Evolutionary conservation across 2,329 filamentous ascomycete species (phyloP).

Genomic region (Paraphaeosphaeria minitans): DNA sequence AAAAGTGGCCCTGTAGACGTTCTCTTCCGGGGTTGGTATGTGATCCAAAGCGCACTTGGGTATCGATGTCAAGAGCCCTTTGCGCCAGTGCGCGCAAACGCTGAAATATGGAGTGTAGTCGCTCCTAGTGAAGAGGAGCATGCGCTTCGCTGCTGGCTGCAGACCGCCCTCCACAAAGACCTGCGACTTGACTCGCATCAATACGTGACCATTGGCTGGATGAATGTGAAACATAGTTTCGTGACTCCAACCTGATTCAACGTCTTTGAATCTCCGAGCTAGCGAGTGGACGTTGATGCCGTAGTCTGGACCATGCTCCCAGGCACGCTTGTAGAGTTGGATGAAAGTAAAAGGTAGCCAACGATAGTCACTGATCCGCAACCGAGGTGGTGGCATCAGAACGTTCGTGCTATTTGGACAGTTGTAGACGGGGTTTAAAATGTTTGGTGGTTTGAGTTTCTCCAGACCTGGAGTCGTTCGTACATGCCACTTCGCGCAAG

Average conservation of each 20-base stretch:
- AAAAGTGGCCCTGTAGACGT: constrained; percentile 32
- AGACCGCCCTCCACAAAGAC: constrained; percentile 57
- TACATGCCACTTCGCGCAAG: constrained; percentile 61
- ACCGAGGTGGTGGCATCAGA: constrained; percentile 58
- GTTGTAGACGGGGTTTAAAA: constrained; percentile 61
- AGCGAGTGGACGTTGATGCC: constrained; percentile 46
- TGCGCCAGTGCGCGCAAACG: constrained; percentile 66
- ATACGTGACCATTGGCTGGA: constrained; percentile 56
- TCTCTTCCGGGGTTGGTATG: constrained; percentile 55
- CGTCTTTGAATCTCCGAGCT: constrained; percentile 60
- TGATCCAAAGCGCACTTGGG: constrained; percentile 67
- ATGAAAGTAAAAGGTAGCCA: constrained; percentile 63
- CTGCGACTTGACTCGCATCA: constrained; percentile 63
- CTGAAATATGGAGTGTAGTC: constrained; percentile 68
- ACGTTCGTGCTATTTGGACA: constrained; percentile 60
- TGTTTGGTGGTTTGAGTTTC: constrained; percentile 57
- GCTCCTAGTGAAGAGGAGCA: constrained; percentile 63
- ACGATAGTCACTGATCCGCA: constrained; percentile 57
- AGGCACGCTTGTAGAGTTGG: constrained; percentile 60
- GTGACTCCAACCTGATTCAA: constrained; percentile 59
- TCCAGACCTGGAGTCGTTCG: constrained; percentile 60
- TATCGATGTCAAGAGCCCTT: constrained; percentile 63
- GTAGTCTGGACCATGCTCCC: constrained; percentile 53
- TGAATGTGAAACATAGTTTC: constrained; percentile 59
- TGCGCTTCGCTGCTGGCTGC: constrained; percentile 57